These are phyloP conservation scores for Curvularia lunata DNA, from an alignment of 2,329 filamentous ascomycete species.

Conservation along the genomic window DNA sequence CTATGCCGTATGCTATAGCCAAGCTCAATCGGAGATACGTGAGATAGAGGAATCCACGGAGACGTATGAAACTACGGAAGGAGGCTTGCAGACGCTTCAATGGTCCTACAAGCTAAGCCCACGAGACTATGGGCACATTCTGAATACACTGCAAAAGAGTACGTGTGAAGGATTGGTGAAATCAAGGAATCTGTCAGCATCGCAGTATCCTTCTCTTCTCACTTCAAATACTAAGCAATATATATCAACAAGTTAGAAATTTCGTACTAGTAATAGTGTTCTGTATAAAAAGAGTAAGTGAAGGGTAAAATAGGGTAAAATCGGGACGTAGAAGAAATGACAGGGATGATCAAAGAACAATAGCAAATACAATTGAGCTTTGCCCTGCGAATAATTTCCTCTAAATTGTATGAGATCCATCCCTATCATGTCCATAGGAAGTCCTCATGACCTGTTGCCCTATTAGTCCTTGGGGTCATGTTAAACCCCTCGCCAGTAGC, in stretches of 20 bases:
- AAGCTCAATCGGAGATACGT: background rate
- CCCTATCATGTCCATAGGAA: background rate
- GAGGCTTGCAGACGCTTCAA: background rate
- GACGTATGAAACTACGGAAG: background rate
- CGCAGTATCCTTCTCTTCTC: background rate
- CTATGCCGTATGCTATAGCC: background rate
- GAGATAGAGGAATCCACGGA: background rate
- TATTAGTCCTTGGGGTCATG: background rate
- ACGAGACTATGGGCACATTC: background rate
- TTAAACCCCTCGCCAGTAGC: background rate
- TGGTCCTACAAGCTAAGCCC: background rate
- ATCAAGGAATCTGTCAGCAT: background rate
- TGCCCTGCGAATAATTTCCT: background rate
- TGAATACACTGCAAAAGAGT: background rate
- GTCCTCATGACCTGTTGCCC: background rate
- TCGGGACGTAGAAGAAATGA: background rate
- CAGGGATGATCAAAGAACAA: background rate
- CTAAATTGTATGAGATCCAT: background rate
- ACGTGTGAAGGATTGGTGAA: background rate
- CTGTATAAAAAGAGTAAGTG: background rate
- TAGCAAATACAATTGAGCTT: background rate
- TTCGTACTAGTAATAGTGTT: background rate
- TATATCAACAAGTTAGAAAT: background rate
- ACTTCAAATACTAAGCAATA: background rate
- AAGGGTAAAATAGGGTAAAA: background rate